phyloP scores from a whole-genome alignment of 306 rosid species.

The Cucumis melo region DNA sequence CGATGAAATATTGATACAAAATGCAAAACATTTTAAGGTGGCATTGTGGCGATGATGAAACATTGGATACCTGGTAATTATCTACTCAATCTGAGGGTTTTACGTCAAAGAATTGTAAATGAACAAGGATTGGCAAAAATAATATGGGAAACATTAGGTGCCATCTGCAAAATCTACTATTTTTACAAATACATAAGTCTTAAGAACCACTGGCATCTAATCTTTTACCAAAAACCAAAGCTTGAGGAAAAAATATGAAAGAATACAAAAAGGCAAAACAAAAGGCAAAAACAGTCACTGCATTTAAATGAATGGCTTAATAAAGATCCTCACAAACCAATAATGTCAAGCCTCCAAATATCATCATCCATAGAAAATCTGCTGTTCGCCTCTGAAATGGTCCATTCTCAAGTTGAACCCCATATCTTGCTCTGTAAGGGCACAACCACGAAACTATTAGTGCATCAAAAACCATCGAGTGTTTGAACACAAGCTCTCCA shows the following conservation, averaged over 20 bases:
- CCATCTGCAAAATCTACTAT: background rate
- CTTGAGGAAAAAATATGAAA: background rate
- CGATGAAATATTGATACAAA: background rate
- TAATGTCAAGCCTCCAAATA: slow-evolving; percentile 58
- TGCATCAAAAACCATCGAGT: background rate
- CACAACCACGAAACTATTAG: slow-evolving; percentile 6
- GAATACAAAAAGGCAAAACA: background rate
- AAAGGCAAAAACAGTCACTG: background rate
- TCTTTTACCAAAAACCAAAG: background rate
- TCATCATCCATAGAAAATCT: slow-evolving; percentile 98
- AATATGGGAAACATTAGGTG: background rate
- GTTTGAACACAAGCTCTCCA: background rate
- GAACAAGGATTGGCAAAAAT: background rate
- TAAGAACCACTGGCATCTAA: background rate
- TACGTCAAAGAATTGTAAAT: background rate
- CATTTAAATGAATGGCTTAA: background rate
- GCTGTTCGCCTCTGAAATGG: slow-evolving; percentile 82
- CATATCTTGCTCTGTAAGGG: slow-evolving; percentile 68
- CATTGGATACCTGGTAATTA: background rate
- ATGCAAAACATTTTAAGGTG: background rate
- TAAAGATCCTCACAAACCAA: slow-evolving; percentile 24
- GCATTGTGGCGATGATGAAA: background rate
- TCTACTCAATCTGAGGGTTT: background rate
- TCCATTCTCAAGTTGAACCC: slow-evolving; percentile 90
- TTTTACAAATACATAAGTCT: background rate